These are phyloP conservation scores for Alternaria conjuncta DNA, from an alignment of 2,329 filamentous ascomycete genomes.

Conservation along the genomic window DNA sequence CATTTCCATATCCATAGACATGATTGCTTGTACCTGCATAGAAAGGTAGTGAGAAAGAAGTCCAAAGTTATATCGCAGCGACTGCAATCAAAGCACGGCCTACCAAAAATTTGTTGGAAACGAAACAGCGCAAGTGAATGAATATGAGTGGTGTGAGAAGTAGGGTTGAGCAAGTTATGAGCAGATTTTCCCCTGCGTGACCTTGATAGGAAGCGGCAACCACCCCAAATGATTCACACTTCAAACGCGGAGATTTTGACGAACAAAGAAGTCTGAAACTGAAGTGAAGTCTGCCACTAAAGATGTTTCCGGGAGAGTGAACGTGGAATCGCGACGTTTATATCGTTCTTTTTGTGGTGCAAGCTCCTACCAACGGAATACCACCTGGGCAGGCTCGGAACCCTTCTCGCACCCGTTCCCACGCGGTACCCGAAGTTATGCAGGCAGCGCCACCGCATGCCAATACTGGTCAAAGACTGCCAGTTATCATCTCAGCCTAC, in stretches of 20 bases:
- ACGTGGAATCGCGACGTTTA: background rate
- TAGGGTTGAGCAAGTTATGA: slow-evolving; percentile 18
- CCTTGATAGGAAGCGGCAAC: background rate
- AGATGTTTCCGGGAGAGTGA: background rate
- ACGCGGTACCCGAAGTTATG: slow-evolving; percentile 4
- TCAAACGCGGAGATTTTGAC: background rate
- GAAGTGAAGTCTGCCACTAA: background rate
- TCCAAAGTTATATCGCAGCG: background rate
- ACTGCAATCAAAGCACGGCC: background rate
- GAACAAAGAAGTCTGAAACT: background rate
- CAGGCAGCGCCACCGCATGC: background rate
- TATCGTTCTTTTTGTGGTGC: background rate
- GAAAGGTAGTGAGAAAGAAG: background rate
- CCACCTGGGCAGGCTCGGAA: background rate
- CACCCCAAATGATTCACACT: background rate
- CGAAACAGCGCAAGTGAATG: background rate
- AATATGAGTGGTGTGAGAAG: background rate
- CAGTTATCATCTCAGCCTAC: background rate
- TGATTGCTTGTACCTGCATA: slow-evolving; percentile 15
- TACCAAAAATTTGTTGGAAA: background rate
- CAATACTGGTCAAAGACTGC: background rate
- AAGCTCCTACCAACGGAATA: background rate
- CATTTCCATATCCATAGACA: slow-evolving; percentile 5
- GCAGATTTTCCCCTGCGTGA: slow-evolving; percentile 8
- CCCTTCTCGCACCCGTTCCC: background rate